Conservation (phyloP, 345 rosid species). For the Brassica nigra region DNA sequence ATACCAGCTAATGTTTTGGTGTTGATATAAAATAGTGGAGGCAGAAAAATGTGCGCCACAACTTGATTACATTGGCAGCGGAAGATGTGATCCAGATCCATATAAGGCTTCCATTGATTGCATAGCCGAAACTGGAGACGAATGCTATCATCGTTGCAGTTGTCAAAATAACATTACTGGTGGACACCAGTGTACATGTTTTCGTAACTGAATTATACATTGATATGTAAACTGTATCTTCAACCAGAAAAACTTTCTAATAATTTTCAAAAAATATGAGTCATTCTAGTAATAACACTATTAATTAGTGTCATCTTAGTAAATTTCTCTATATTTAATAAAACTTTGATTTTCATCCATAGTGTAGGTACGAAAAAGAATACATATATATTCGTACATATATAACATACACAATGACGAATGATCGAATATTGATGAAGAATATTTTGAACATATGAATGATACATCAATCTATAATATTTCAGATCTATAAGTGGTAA, state of each 20-base stretch:
- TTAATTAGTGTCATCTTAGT: no score
- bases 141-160: not conserved
- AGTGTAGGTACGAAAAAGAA: not conserved
- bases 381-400: not conserved
- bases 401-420: not conserved
- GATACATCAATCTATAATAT: not conserved
- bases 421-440: not conserved
- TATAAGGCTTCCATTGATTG: not conserved
- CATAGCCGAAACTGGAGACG: not conserved
- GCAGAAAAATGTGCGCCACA: not conserved
- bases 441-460: not conserved
- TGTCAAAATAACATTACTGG: not conserved
- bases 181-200: slow-evolving; percentile 2
- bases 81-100: not conserved
- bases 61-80: not conserved
- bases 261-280: no score
- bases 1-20: no score
- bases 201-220: not conserved
- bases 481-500: not conserved
- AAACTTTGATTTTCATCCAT: not conserved
- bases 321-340: not conserved
- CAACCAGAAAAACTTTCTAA: not conserved
- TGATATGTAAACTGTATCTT: not conserved
- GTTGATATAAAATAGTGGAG: no score
- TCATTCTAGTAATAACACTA: no score